These are phyloP conservation scores for Crithidia thermophila DNA, from an alignment of 208 protist genomes.

Conservation along the genomic window DNA sequence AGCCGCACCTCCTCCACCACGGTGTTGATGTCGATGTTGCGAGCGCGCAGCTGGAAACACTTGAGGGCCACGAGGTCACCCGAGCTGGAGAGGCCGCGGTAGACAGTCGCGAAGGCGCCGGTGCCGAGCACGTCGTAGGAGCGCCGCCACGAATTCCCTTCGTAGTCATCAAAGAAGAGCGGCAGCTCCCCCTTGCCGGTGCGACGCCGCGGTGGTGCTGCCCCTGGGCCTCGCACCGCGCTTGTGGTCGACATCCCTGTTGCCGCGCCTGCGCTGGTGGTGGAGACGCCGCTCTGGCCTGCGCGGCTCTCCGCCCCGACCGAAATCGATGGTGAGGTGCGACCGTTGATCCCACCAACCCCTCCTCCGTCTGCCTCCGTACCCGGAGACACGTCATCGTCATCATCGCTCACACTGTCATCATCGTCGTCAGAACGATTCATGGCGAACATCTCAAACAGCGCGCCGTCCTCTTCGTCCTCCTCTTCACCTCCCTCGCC, in stretches of 20 bases:
- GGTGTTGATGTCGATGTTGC: conserved; percentile 49
- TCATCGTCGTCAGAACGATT: conserved; percentile 27
- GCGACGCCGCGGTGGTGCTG: too few species aligned
- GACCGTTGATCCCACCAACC: background rate
- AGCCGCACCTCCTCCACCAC: conserved; percentile 70
- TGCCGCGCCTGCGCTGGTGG: too few species aligned
- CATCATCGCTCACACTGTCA: conserved; percentile 17
- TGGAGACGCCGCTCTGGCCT: too few species aligned
- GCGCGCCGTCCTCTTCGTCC: conserved; percentile 33
- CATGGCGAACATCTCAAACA: conserved; percentile 60
- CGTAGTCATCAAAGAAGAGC: conserved; percentile 56
- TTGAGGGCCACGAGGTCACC: conserved; percentile 78
- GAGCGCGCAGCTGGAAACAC: conserved; percentile 60
- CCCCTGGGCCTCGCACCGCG: background rate
- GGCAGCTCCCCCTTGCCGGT: conserved; percentile 47
- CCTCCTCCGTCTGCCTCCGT: background rate
- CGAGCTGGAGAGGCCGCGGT: conserved; percentile 60
- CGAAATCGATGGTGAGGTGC: background rate
- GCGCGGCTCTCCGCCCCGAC: background rate
- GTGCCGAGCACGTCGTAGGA: conserved; percentile 49
- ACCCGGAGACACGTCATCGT: conserved; percentile 1
- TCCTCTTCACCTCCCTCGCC: background rate
- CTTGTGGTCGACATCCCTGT: background rate
- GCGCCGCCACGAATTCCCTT: conserved; percentile 64
- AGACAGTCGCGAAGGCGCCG: conserved; percentile 68